These are phyloP conservation scores for Oldenlandia corymbosa DNA, from an alignment of 257 asterid genomes.

Conservation along the genomic window DNA sequence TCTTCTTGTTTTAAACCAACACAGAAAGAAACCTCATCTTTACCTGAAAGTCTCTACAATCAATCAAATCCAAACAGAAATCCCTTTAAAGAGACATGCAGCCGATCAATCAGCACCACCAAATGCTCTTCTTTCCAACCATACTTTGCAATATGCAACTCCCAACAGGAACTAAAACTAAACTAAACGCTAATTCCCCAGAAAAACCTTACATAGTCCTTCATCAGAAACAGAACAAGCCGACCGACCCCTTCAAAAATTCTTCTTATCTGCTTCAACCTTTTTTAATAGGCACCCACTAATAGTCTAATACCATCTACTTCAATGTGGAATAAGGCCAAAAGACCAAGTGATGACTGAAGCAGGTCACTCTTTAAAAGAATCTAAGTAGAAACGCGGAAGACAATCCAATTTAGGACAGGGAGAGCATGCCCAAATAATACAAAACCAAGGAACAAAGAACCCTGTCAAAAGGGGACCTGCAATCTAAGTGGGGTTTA, in stretches of 20 bases:
- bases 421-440: constrained; percentile 49
- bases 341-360: constrained; percentile 19
- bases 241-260: constrained; percentile 4
- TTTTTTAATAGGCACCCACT: not conserved
- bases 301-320: no score
- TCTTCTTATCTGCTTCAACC: constrained; percentile 1
- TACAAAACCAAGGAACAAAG: constrained; percentile 67
- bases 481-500: constrained; percentile 82
- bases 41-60: constrained; percentile 9
- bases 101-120: constrained; percentile 5
- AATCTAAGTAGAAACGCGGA: constrained; percentile 45
- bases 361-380: constrained; percentile 27
- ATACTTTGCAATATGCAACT: not conserved
- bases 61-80: constrained; percentile 1
- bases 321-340: constrained; percentile 25
- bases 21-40: constrained; percentile 30
- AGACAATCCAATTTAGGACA: constrained; percentile 46
- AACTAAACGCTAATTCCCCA: constrained; percentile 12
- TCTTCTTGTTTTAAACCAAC: constrained; percentile 25
- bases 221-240: constrained; percentile 11
- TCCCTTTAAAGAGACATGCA: constrained; percentile 12
- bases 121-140: constrained; percentile 20
- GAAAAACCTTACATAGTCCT: constrained; percentile 20
- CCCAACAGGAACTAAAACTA: constrained; percentile 10
- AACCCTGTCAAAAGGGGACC: constrained; percentile 63